Evolutionary conservation across 2,329 filamentous ascomycete species (phyloP).

Genomic region (Aspergillus flavus): DNA sequence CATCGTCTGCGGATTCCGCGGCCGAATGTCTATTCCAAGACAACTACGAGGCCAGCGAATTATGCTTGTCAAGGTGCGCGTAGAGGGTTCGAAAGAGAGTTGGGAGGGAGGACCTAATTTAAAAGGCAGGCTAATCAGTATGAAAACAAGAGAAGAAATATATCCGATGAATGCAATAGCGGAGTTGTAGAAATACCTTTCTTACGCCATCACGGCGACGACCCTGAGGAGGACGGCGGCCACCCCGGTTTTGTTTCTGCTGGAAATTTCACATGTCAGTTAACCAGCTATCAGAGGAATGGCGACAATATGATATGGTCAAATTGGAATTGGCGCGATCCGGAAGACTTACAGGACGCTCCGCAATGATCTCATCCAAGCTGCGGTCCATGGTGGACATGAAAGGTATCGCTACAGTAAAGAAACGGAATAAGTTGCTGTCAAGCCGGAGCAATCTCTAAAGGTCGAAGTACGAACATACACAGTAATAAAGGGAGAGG

Average conservation of each 20-base stretch:
- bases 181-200: constrained; percentile 68
- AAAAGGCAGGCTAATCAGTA: constrained; percentile 15
- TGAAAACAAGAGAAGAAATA: not conserved
- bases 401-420: not conserved
- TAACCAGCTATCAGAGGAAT: not conserved
- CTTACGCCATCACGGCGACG: constrained; percentile 79
- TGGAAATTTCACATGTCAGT: constrained; percentile 20
- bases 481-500: not conserved
- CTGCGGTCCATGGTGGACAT: constrained; percentile 60
- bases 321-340: not conserved
- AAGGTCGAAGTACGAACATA: not conserved
- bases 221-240: constrained; percentile 47
- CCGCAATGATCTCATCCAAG: constrained; percentile 65
- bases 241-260: constrained; percentile 27
- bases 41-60: constrained; percentile 30
- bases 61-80: constrained; percentile 40
- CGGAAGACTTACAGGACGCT: constrained; percentile 56
- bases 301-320: not conserved
- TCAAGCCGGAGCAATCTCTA: not conserved
- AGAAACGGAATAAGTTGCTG: not conserved
- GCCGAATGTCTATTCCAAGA: constrained; percentile 29
- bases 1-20: constrained; percentile 33
- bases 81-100: constrained; percentile 38
- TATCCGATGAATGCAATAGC: not conserved
- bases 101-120: constrained; percentile 48